phyloP scores from a whole-genome alignment of 495 filamentous ascomycete species.

The Aspergillus conjunctus region DNA sequence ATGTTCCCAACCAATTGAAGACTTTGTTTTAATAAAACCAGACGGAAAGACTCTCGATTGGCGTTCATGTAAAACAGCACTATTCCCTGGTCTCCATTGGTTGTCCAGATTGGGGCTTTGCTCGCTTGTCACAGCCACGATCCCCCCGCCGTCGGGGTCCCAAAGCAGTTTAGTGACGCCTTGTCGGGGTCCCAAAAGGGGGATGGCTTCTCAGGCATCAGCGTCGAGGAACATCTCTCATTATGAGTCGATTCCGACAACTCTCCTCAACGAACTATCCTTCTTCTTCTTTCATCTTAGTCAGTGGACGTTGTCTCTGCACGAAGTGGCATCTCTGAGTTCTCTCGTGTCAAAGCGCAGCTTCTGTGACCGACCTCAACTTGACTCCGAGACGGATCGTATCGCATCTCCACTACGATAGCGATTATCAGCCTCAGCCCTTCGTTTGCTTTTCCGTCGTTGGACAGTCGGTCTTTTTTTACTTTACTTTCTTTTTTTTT shows the following conservation, averaged over 20 bases:
- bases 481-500: background rate
- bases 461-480: background rate
- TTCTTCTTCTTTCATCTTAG: constrained; percentile 1
- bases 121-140: constrained; percentile 8
- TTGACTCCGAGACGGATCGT: background rate
- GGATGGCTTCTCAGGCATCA: constrained; percentile 7
- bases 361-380: constrained; percentile 12
- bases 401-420: constrained; percentile 5
- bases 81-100: background rate
- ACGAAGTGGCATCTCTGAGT: constrained; percentile 1
- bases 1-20: background rate
- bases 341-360: constrained; percentile 5
- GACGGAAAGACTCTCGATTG: background rate
- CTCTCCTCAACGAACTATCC: background rate
- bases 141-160: constrained; percentile 35
- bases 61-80: background rate
- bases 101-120: background rate
- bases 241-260: background rate
- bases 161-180: constrained; percentile 32
- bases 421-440: constrained; percentile 17
- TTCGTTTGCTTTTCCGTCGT: background rate
- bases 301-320: constrained; percentile 5
- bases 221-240: background rate
- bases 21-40: background rate
- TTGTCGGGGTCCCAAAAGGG: constrained; percentile 23